Conservation (phyloP, 2,329 filamentous ascomycete species). For the Penicillium sp. region DNA sequence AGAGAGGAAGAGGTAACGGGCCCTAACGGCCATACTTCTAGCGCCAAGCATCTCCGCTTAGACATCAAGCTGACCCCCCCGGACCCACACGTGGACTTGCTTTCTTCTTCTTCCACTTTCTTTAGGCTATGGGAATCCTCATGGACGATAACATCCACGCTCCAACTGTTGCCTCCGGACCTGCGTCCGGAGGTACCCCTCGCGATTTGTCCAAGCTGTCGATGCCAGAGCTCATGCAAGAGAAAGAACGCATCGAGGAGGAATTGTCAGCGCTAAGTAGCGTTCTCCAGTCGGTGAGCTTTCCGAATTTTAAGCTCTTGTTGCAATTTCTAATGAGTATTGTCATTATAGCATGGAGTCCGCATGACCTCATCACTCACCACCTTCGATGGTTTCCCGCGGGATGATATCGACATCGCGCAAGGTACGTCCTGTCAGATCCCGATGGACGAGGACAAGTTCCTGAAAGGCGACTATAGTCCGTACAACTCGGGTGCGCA, state of each 20-base stretch:
- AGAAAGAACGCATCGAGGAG: slow-evolving; percentile 79
- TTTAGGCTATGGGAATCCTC: slow-evolving; percentile 48
- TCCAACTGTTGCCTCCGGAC: slow-evolving; percentile 73
- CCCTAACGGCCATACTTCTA: slow-evolving; percentile 1
- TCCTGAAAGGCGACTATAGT: slow-evolving; percentile 52
- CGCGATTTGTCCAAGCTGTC: slow-evolving; percentile 66
- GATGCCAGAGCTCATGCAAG: slow-evolving; percentile 73
- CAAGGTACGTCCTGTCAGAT: slow-evolving; percentile 61
- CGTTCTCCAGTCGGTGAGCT: slow-evolving; percentile 79
- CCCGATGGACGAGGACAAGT: slow-evolving; percentile 3
- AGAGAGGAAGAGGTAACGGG: neutral
- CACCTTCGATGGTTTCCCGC: slow-evolving; percentile 85
- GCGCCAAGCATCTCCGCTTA: slow-evolving; percentile 21
- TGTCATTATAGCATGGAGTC: slow-evolving; percentile 70
- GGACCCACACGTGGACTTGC: slow-evolving; percentile 16
- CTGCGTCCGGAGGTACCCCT: slow-evolving; percentile 56
- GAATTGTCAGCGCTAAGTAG: slow-evolving; percentile 80
- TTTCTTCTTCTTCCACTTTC: slow-evolving; percentile 15
- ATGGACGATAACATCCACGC: slow-evolving; percentile 63
- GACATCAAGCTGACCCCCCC: slow-evolving; percentile 1
- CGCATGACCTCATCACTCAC: slow-evolving; percentile 86
- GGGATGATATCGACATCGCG: slow-evolving; percentile 89
- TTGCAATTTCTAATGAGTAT: slow-evolving; percentile 15
- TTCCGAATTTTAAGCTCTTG: neutral
- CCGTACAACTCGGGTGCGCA: slow-evolving; percentile 84